Evolutionary conservation across 208 protist species (phyloP).

Genomic region (Angomonas desouzai): DNA sequence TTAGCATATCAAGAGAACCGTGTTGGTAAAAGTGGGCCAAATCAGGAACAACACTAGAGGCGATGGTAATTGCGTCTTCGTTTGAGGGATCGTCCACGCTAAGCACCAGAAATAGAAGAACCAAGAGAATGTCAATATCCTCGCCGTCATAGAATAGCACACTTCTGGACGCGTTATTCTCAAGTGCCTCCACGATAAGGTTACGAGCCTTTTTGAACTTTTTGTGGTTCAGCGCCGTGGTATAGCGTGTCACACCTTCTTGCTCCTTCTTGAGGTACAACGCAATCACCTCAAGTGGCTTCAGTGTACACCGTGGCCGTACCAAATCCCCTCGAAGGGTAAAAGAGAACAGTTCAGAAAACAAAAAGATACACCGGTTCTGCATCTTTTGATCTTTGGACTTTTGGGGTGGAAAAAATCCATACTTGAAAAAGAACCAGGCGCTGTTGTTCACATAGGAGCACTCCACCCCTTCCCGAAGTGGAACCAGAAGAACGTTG

Average conservation of each 20-base stretch:
- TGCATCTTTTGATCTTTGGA: constrained; percentile 53
- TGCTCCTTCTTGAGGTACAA: constrained; percentile 65
- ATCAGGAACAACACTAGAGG: constrained; percentile 61
- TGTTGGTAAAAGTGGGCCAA: constrained; percentile 64
- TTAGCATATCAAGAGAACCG: constrained; percentile 76
- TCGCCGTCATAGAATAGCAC: constrained; percentile 82
- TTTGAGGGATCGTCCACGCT: constrained; percentile 82
- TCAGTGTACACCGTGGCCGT: constrained; percentile 49
- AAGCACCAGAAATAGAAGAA: constrained; percentile 78
- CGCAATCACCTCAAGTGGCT: constrained; percentile 42
- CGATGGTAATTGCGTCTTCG: constrained; percentile 52
- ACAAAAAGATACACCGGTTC: constrained; percentile 83
- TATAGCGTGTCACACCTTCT: constrained; percentile 56
- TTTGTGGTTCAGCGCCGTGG: constrained; percentile 53
- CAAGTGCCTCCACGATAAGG: constrained; percentile 78
- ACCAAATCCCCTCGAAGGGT: constrained; percentile 50
- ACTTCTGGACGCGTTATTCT: constrained; percentile 53
- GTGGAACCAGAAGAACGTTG: constrained; percentile 65
- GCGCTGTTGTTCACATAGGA: constrained; percentile 64
- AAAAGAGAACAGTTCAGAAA: constrained; percentile 82
- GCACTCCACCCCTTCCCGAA: constrained; percentile 41
- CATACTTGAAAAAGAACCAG: constrained; percentile 52
- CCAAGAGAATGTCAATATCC: constrained; percentile 79
- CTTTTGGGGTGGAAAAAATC: constrained; percentile 51
- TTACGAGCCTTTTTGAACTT: constrained; percentile 77